phyloP scores from a whole-genome alignment of 164 flowering plant species.

The Cinnamomum chago region DNA sequence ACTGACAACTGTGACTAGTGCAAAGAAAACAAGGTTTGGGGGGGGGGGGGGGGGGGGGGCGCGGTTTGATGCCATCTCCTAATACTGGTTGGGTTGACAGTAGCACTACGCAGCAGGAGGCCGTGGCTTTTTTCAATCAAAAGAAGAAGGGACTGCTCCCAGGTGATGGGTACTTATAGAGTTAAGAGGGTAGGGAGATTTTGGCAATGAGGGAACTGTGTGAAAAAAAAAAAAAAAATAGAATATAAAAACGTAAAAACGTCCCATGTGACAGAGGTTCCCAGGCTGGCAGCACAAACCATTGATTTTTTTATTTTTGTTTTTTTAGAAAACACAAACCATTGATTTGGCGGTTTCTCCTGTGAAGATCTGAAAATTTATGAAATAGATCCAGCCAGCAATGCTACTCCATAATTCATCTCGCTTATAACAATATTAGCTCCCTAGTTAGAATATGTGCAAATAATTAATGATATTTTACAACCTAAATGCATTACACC shows the following conservation, averaged over 20 bases:
- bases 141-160: no score
- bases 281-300: slow-evolving; percentile 6
- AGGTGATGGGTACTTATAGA: slow-evolving; percentile 4
- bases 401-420: neutral
- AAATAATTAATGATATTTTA: no score
- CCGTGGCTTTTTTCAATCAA: no score
- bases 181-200: neutral
- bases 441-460: no score
- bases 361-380: neutral
- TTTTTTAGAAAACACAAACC: neutral
- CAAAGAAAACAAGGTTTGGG: slow-evolving; percentile 3
- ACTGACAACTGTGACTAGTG: neutral
- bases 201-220: no score
- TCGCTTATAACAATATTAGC: no score
- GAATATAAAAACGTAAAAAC: neutral
- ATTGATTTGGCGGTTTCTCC: neutral
- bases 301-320: neutral
- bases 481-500: no score
- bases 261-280: slow-evolving; percentile 7
- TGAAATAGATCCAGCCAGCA: neutral
- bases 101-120: no score
- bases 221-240: neutral
- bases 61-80: no score
- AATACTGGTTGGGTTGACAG: no score
- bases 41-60: neutral